A percentile compares a stretch with the other conserved stretches of the same genome.
These are phyloP conservation scores for Spergularia bocconei DNA, from an alignment of 148 eudicot genomes.

Conservation along the genomic window DNA sequence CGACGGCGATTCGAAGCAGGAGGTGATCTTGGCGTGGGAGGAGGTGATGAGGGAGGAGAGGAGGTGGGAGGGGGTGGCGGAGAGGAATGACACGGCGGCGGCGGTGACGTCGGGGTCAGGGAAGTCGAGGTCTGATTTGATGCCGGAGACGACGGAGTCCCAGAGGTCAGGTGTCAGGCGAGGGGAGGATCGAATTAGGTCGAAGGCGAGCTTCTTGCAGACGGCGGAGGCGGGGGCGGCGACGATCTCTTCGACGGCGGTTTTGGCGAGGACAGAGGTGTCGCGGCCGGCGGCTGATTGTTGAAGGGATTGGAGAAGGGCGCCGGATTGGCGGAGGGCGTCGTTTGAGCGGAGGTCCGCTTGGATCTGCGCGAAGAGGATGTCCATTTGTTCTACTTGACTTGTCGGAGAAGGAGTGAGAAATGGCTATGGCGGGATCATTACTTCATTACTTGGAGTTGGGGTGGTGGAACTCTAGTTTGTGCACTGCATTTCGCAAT, in stretches of 20 bases:
- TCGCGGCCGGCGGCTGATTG: slow-evolving; percentile 99
- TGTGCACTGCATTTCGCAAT: too few relatives aligned
- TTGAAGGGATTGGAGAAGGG: slow-evolving; percentile 89
- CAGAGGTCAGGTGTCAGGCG: slow-evolving; percentile 84
- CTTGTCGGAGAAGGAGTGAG: not conserved
- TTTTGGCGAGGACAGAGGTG: slow-evolving; percentile 76
- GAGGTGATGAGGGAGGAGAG: slow-evolving; percentile 53
- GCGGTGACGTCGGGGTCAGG: slow-evolving; percentile 94
- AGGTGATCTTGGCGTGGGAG: slow-evolving; percentile 52
- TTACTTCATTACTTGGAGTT: too few relatives aligned
- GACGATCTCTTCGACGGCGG: slow-evolving; percentile 96
- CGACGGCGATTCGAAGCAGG: slow-evolving; percentile 61
- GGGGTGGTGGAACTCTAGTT: too few relatives aligned
- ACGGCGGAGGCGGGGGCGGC: slow-evolving; percentile 89
- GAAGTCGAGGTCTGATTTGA: slow-evolving; percentile 70
- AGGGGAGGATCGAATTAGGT: slow-evolving; percentile 72
- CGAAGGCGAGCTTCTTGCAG: slow-evolving; percentile 91
- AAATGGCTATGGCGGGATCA: too few relatives aligned
- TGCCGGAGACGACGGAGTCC: slow-evolving; percentile 69
- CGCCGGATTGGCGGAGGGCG: slow-evolving; percentile 92
- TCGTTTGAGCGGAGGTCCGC: slow-evolving; percentile 96
- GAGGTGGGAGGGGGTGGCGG: slow-evolving; percentile 78
- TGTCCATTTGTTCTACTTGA: slow-evolving; percentile 53
- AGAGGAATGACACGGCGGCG: slow-evolving; percentile 84
- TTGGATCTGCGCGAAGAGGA: slow-evolving; percentile 93